These are phyloP conservation scores for Xerocomellus dryophilus DNA, from an alignment of 768 basidiomycete species.

Conservation along the genomic window DNA sequence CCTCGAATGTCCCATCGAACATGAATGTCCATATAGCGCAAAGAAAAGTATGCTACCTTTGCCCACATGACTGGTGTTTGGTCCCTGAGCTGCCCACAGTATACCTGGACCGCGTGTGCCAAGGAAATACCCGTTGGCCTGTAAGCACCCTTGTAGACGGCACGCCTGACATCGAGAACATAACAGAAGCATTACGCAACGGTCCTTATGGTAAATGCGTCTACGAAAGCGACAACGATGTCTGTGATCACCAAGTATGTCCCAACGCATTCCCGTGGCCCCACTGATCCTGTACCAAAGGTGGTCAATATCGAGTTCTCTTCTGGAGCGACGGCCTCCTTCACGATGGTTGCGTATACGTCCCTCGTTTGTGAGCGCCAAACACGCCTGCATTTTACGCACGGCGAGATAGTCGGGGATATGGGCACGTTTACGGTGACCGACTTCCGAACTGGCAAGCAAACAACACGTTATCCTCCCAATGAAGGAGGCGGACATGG, in stretches of 20 bases:
- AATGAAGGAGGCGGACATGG: conserved; percentile 74
- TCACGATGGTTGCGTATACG: conserved; percentile 88
- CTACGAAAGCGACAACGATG: conserved; percentile 82
- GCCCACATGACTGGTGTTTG: not conserved
- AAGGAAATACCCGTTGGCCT: conserved; percentile 56
- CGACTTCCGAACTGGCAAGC: conserved; percentile 61
- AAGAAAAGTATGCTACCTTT: conserved; percentile 60
- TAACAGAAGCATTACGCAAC: conserved; percentile 64
- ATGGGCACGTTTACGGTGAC: conserved; percentile 73
- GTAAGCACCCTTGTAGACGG: conserved; percentile 69
- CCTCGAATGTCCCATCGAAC: conserved; percentile 69
- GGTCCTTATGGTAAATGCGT: conserved; percentile 82
- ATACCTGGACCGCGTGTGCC: conserved; percentile 72
- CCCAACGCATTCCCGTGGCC: not conserved
- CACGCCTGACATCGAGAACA: conserved; percentile 82
- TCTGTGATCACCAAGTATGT: conserved; percentile 76
- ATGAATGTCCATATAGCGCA: conserved; percentile 80
- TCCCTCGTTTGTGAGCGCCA: conserved; percentile 79
- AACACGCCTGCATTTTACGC: conserved; percentile 78
- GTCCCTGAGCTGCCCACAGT: conserved; percentile 41
- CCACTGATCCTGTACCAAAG: conserved; percentile 25
- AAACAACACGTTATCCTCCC: conserved; percentile 45
- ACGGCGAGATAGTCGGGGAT: conserved; percentile 88
- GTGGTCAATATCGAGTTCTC: conserved; percentile 88
- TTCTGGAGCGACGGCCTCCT: conserved; percentile 74